phyloP scores from a whole-genome alignment of 495 filamentous ascomycete species.

The Paragyromitra xinjiangensis region DNA sequence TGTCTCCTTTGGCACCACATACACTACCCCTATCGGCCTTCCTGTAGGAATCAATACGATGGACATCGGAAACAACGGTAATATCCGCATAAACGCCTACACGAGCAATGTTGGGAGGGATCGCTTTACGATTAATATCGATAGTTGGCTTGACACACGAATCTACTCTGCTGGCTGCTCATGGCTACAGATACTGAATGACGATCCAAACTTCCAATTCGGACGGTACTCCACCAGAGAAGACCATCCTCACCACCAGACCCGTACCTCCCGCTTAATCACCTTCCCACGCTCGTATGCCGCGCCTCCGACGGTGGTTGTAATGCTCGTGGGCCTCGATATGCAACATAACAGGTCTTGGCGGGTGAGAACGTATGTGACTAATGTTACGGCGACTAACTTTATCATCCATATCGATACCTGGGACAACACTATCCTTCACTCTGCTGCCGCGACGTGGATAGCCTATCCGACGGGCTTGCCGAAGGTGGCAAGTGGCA shows the following conservation, averaged over 20 bases:
- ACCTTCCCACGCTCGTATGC: slow-evolving; percentile 3
- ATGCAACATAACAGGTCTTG: background rate
- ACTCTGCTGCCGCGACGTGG: background rate
- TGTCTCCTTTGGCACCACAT: background rate
- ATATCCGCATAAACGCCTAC: slow-evolving; percentile 17
- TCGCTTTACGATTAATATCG: slow-evolving; percentile 19
- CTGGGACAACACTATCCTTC: background rate
- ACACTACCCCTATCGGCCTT: background rate
- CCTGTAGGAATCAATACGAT: slow-evolving; percentile 11
- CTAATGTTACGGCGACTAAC: background rate
- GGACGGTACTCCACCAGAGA: background rate
- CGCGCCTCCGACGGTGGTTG: background rate
- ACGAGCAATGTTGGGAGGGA: background rate
- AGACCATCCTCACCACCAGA: background rate
- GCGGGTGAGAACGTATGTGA: background rate
- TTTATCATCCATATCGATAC: slow-evolving; percentile 18
- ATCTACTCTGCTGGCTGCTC: background rate
- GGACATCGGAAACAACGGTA: slow-evolving; percentile 4
- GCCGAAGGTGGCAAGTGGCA: background rate
- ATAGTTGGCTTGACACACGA: slow-evolving; percentile 1
- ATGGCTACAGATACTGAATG: slow-evolving; percentile 7
- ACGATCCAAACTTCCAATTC: slow-evolving; percentile 11
- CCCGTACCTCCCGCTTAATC: slow-evolving; percentile 1
- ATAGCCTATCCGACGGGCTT: background rate
- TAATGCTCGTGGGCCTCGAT: background rate